A percentile compares a stretch with the other conserved stretches of the same genome.
phyloP scores from a whole-genome alignment of 2,329 filamentous ascomycete genomes.

The Exophiala viscosa region DNA sequence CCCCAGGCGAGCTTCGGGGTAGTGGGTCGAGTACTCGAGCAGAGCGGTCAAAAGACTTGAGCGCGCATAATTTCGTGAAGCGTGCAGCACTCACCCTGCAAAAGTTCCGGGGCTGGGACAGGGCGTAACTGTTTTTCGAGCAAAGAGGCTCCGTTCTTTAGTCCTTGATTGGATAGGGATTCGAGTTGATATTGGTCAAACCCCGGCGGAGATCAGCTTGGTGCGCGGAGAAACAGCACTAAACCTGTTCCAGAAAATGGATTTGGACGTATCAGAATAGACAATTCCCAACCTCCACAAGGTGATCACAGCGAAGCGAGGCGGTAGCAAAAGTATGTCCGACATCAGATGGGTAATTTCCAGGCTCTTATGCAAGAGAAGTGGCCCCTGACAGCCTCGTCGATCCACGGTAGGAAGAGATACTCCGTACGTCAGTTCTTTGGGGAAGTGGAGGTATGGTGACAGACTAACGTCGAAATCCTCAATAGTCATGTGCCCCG shows the following conservation, averaged over 20 bases:
- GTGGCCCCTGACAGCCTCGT: not conserved
- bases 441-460: not conserved
- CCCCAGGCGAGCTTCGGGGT: conserved; percentile 5
- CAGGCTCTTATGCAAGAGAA: not conserved
- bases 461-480: not conserved
- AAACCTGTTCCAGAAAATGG: conserved; percentile 17
- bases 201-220: conserved; percentile 1
- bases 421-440: not conserved
- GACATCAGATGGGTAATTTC: not conserved
- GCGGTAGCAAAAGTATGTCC: not conserved
- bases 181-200: not conserved
- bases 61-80: not conserved
- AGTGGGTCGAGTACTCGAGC: not conserved
- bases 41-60: not conserved
- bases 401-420: not conserved
- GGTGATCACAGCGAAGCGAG: not conserved
- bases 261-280: conserved; percentile 10
- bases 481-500: too few species aligned
- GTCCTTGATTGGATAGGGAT: conserved; percentile 6
- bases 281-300: not conserved
- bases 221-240: conserved; percentile 7
- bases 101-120: too few species aligned
- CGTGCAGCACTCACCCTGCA: not conserved
- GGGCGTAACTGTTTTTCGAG: not conserved
- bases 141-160: not conserved